phyloP scores from a whole-genome alignment of 2,329 filamentous ascomycete genomes.

The Seiridium unicorne region DNA sequence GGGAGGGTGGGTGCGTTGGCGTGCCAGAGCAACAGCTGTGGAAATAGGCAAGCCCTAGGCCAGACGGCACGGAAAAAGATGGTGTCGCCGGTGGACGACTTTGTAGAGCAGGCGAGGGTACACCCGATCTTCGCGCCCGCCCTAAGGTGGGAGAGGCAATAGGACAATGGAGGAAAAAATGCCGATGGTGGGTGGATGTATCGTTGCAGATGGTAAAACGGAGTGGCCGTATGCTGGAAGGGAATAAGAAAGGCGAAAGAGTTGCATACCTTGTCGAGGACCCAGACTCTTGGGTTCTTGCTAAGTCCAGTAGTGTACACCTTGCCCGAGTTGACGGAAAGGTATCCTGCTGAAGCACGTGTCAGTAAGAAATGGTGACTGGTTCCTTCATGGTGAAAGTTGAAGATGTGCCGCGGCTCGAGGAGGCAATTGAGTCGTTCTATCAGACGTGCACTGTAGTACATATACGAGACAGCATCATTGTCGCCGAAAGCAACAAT shows the following conservation, averaged over 20 bases:
- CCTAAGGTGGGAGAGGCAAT: slow-evolving; percentile 19
- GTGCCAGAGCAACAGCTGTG: slow-evolving; percentile 28
- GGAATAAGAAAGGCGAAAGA: slow-evolving; percentile 16
- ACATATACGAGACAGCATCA: slow-evolving; percentile 13
- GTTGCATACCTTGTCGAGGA: slow-evolving; percentile 23
- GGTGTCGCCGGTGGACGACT: slow-evolving; percentile 27
- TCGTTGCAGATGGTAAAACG: slow-evolving; percentile 30
- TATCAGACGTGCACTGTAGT: slow-evolving; percentile 3
- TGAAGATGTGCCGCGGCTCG: background rate
- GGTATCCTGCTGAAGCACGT: background rate
- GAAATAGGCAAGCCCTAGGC: slow-evolving; percentile 29
- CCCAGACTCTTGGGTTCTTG: slow-evolving; percentile 7
- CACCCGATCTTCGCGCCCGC: slow-evolving; percentile 27
- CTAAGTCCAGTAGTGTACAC: slow-evolving; percentile 6
- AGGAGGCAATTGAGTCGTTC: background rate
- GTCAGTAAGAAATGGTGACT: slow-evolving; percentile 15
- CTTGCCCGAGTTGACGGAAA: slow-evolving; percentile 3
- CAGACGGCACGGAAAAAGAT: slow-evolving; percentile 23
- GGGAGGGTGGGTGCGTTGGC: slow-evolving; percentile 22
- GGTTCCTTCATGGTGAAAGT: background rate
- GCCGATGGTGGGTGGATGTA: slow-evolving; percentile 30
- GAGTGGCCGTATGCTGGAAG: slow-evolving; percentile 14
- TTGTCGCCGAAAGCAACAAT: slow-evolving; percentile 16
- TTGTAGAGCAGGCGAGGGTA: slow-evolving; percentile 28
- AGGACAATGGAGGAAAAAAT: slow-evolving; percentile 11